phyloP scores from a whole-genome alignment of 371 early-diverging fungal genomes.

The Apophysomyces trapeziformis region DNA sequence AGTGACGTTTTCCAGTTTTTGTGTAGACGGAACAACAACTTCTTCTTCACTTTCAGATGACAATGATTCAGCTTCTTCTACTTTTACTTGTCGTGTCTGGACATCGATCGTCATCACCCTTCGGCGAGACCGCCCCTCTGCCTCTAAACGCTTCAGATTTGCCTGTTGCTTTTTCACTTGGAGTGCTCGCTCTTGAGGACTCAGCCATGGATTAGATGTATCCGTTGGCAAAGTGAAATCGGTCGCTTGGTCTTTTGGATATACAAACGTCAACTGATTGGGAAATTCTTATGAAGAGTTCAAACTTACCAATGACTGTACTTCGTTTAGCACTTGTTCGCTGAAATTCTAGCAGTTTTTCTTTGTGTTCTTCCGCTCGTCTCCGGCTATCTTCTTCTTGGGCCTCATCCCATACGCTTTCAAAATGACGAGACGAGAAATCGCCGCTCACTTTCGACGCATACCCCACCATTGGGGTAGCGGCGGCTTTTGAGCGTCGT shows the following conservation, averaged over 20 bases:
- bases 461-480: constrained; percentile 44
- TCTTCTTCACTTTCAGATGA: constrained; percentile 31
- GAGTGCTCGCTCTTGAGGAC: constrained; percentile 73
- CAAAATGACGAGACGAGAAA: constrained; percentile 17
- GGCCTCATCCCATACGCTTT: constrained; percentile 32
- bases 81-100: constrained; percentile 55
- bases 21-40: constrained; percentile 7
- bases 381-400: constrained; percentile 52
- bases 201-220: constrained; percentile 73
- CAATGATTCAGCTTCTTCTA: constrained; percentile 33
- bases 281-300: background rate
- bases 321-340: constrained; percentile 79
- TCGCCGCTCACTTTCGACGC: constrained; percentile 43
- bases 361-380: constrained; percentile 75
- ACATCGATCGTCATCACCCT: constrained; percentile 77
- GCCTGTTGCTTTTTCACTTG: constrained; percentile 55
- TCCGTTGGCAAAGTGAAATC: constrained; percentile 77
- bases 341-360: constrained; percentile 80
- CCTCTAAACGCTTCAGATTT: constrained; percentile 51
- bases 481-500: constrained; percentile 23
- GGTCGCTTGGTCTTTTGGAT: constrained; percentile 64
- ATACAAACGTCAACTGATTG: background rate
- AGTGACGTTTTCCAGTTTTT: constrained; percentile 5
- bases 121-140: constrained; percentile 48
- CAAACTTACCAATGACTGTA: constrained; percentile 62